Conservation (phyloP, 495 filamentous ascomycete species). For the Achaetomiella virescens region DNA sequence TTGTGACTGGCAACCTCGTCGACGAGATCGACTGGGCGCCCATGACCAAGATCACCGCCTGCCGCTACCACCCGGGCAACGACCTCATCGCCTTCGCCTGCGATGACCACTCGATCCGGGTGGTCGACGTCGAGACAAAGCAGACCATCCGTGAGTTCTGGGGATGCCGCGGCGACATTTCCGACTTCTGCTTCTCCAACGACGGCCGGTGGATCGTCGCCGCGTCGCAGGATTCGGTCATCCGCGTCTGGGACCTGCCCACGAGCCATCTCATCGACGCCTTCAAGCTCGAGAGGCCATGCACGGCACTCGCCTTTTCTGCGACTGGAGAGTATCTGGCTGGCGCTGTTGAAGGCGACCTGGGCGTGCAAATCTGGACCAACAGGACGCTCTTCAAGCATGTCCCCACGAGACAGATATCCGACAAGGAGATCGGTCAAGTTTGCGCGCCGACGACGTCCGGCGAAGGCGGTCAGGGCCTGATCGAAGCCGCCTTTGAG, state of each 20-base stretch:
- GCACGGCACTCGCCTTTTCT: conserved; percentile 80
- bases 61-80: conserved; percentile 70
- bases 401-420: conserved; percentile 73
- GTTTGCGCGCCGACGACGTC: conserved; percentile 64
- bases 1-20: conserved; percentile 66
- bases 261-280: conserved; percentile 92
- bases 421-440: conserved; percentile 61
- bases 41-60: conserved; percentile 68
- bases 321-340: conserved; percentile 87
- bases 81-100: conserved; percentile 88
- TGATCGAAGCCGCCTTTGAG: conserved; percentile 63
- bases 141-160: conserved; percentile 88
- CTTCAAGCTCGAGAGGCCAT: conserved; percentile 65
- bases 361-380: conserved; percentile 92
- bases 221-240: conserved; percentile 70
- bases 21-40: conserved; percentile 82
- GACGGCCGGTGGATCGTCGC: conserved; percentile 93
- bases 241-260: conserved; percentile 92
- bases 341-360: conserved; percentile 71
- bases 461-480: conserved; percentile 69
- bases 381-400: conserved; percentile 87
- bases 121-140: conserved; percentile 86
- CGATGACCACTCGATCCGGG: conserved; percentile 78
- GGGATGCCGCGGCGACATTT: conserved; percentile 75
- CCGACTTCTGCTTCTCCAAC: conserved; percentile 84